Conservation (phyloP, 331 rosid genomes). For the Acacia pycnantha region DNA sequence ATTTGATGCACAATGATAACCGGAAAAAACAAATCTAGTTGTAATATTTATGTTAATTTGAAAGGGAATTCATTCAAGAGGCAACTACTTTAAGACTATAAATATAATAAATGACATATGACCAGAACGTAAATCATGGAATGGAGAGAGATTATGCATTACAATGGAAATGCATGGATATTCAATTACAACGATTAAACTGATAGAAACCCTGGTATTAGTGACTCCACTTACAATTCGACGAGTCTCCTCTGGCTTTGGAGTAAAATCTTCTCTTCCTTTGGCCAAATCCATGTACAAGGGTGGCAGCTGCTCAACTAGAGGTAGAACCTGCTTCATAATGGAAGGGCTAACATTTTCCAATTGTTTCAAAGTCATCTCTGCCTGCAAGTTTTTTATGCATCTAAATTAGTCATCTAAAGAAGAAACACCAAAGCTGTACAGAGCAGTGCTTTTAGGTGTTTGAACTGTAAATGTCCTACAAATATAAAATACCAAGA, state of each 20-base stretch:
- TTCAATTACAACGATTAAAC: background rate
- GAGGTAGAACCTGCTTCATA: slow-evolving; percentile 96
- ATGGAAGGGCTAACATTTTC: slow-evolving; percentile 91
- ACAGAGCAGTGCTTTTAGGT: background rate
- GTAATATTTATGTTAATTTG: background rate
- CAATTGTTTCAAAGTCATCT: slow-evolving; percentile 81
- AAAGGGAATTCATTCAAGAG: slow-evolving; percentile 5
- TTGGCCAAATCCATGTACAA: slow-evolving; percentile 87
- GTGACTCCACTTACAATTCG: slow-evolving; percentile 61
- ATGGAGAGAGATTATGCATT: slow-evolving; percentile 15
- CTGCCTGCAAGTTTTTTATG: slow-evolving; percentile 69
- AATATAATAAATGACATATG: background rate
- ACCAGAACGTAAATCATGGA: background rate
- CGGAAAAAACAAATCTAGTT: background rate
- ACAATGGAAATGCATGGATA: background rate
- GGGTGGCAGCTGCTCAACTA: slow-evolving; percentile 96
- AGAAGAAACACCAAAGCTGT: slow-evolving; percentile 10
- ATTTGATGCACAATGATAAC: slow-evolving; percentile 11
- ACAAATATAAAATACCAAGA: background rate
- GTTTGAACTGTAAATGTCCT: slow-evolving; percentile 12
- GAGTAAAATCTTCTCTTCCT: slow-evolving; percentile 86
- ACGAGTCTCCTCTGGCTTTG: slow-evolving; percentile 91
- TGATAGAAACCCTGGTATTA: slow-evolving; percentile 21
- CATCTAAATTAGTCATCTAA: slow-evolving; percentile 33
- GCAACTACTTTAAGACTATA: slow-evolving; percentile 8